These are phyloP conservation scores for Rugosomyces carneus DNA, from an alignment of 1,284 basidiomycete species.

Conservation along the genomic window DNA sequence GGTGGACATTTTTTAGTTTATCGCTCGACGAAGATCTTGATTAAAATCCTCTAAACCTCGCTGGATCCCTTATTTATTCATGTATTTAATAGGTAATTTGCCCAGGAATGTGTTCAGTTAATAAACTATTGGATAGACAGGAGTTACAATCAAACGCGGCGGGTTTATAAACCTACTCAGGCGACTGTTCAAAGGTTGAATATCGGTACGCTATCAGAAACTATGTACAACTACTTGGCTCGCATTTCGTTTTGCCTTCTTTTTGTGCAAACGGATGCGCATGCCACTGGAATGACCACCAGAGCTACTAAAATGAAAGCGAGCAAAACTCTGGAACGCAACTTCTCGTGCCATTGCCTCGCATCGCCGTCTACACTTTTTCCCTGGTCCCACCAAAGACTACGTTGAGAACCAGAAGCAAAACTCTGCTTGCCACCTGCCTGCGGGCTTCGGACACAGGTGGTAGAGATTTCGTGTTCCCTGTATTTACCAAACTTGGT, in stretches of 20 bases:
- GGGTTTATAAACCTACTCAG: no score
- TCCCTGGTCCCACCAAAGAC: not conserved
- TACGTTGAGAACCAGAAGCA: not conserved
- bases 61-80: not conserved
- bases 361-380: not conserved
- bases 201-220: not conserved
- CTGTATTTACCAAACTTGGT: slow-evolving; percentile 1
- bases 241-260: not conserved
- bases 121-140: not conserved
- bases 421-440: not conserved
- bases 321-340: not conserved
- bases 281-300: slow-evolving; percentile 1
- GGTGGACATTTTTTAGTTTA: not conserved
- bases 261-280: slow-evolving; percentile 1
- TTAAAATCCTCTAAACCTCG: not conserved
- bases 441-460: not conserved
- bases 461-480: not conserved
- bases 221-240: not conserved
- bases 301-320: not conserved
- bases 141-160: no score
- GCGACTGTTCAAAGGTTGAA: not conserved
- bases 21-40: not conserved
- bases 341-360: not conserved
- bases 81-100: not conserved
- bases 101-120: not conserved